Evolutionary conservation across 192 early-diverging fungal genomes (phyloP), one percentile per base, ranked within the genome.

Genomic region (Umbelopsis sp.): DNA sequence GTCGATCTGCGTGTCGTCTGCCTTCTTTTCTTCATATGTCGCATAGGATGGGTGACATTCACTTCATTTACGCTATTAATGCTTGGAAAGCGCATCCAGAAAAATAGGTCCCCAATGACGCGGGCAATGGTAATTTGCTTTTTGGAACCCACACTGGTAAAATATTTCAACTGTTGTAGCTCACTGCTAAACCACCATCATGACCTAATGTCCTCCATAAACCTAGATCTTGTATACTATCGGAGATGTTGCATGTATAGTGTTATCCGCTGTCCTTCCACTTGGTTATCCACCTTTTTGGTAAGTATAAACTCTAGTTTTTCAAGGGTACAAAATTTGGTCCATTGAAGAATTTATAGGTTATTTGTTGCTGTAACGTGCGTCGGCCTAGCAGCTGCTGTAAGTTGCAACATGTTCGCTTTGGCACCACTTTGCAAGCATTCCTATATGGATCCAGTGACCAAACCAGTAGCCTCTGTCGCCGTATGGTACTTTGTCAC

Each of bases 371-470:
- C 34, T 17, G 26, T 2, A 62, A n/a, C 29, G 5, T 62, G 56
- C 31, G 29, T 62, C 34, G 56, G 29, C 17, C 31, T 62, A 4
- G 56, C 29, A 4, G 16, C 34, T 17, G 56, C 56, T n/a, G 56
- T 26, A 62, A 31, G 56, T n/a, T 62, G 56, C 56, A 62, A 62
- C 29, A 31, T 62, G 56, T 62, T 36, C 34, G 56, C 56, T 6
- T 62, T 26, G 56, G 12, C 29, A 5, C 56, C 56, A 0, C 32
- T 62, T 34, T 11, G 32, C 17, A 20, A 14, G 34, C 56, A 34
- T 20, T 62, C 56, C 8, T 62, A 62, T n/a, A 22, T 16, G 11
- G 56, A 62, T 20, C 56, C 56, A 62, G 56, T 62, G 8, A 62
- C 56, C 4, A 62, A 31, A 6, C 29, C 56, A 0, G 56, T 62